These are phyloP conservation scores for Colletotrichum ledebouriae DNA, from an alignment of 2,329 filamentous ascomycete species.

Conservation along the genomic window DNA sequence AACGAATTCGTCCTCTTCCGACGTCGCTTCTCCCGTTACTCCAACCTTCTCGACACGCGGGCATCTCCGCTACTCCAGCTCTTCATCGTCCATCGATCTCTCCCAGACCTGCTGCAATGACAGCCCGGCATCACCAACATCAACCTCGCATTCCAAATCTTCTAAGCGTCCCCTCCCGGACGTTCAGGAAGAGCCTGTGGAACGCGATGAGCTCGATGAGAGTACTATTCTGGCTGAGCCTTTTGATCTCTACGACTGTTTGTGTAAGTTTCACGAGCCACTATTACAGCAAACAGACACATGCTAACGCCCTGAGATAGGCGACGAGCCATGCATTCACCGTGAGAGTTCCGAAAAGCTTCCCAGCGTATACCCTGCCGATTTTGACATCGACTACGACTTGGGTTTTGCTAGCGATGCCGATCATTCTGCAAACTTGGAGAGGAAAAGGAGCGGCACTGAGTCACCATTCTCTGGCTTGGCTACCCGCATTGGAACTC, in stretches of 20 bases:
- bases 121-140: slow-evolving; percentile 67
- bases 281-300: neutral
- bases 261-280: slow-evolving; percentile 74
- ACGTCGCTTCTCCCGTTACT: slow-evolving; percentile 77
- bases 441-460: slow-evolving; percentile 68
- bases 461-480: slow-evolving; percentile 74
- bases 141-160: slow-evolving; percentile 58
- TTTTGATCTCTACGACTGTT: slow-evolving; percentile 73
- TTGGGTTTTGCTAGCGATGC: slow-evolving; percentile 75
- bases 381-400: slow-evolving; percentile 72
- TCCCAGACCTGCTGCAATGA: slow-evolving; percentile 62
- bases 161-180: slow-evolving; percentile 80
- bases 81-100: slow-evolving; percentile 81
- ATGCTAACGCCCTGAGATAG: slow-evolving; percentile 55
- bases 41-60: slow-evolving; percentile 77
- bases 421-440: slow-evolving; percentile 62
- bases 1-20: slow-evolving; percentile 72
- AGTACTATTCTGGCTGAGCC: slow-evolving; percentile 60
- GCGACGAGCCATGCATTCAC: slow-evolving; percentile 73
- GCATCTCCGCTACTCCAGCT: slow-evolving; percentile 78
- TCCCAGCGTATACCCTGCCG: slow-evolving; percentile 56
- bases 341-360: slow-evolving; percentile 59
- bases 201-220: slow-evolving; percentile 70
- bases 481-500: slow-evolving; percentile 74
- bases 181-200: slow-evolving; percentile 85